Evolutionary conservation across 805 yeast species (phyloP), one percentile per base, ranked within the genome.

Genomic region (Yamadazyma sp.): DNA sequence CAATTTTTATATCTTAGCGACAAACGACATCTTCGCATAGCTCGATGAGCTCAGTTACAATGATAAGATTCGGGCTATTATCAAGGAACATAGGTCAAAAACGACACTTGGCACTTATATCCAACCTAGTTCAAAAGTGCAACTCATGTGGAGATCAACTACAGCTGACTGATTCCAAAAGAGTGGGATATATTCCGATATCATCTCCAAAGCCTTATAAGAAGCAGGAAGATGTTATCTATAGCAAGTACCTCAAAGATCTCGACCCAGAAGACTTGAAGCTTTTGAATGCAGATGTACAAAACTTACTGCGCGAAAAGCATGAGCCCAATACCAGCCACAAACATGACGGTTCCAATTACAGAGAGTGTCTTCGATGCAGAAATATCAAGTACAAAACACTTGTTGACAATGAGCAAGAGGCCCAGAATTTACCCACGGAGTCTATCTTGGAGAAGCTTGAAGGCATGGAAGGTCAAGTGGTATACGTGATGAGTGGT

Each of bases 111-210:
- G 28, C 38, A 10, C 12, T 35, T 13, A 22, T 35, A 4, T 6
- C 28, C 7, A 36, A 36, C 28, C 16, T 52, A 15, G 44, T 52
- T 11, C 38, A 46, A 1, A 41, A 51, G 8, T 81, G 88, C 52
- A 51, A 62, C 4, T 71, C 84, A 2, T 82, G 89, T 60, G 87
- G 87, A 18, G 59, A 78, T 6, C 45, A 47, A 7, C 55, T 81
- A 14, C 87, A 82, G 48, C 50, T 52, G 30, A 12, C 29, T 9
- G 28, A 35, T 24, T 44, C 50, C 1, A 21, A 29, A 11, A 20
- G 16, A 6, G 37, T 43, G 2, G 50, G 50, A 12, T 46, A 26
- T 21, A 22, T 34, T 4, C 45, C 46, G 4, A n/a, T 13, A 6
- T 7, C 30, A 3, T 12, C 19, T n/a, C 41, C 22, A 7, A 36